Conservation (phyloP, 352 stramenopile species). For the Phytophthora niederhauseri region DNA sequence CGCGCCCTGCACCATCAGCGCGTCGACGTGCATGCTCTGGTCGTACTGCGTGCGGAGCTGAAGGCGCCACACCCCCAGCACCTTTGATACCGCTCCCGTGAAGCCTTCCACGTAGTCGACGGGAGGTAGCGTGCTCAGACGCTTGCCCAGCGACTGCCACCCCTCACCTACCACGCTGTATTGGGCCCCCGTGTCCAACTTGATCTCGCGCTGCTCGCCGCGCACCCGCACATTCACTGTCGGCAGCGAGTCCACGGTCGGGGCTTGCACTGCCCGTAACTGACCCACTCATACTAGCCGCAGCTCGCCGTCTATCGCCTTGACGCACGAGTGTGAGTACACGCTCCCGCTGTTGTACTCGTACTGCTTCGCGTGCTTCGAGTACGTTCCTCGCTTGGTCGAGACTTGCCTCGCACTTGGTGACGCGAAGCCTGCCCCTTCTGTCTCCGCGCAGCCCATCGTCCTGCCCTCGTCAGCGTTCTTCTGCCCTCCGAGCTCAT, state of each 20-base stretch:
- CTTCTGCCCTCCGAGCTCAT: background rate
- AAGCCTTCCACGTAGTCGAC: background rate
- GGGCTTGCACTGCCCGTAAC: background rate
- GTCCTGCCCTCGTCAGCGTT: background rate
- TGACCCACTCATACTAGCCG: background rate
- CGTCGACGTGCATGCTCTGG: background rate
- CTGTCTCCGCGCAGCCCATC: background rate
- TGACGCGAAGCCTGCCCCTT: background rate
- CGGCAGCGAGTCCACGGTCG: background rate
- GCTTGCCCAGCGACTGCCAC: background rate
- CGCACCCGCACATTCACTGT: background rate
- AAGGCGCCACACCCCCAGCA: background rate
- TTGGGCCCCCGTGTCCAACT: background rate
- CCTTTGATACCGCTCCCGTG: background rate
- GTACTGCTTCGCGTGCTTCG: background rate
- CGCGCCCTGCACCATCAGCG: background rate
- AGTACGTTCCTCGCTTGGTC: no score
- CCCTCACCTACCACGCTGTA: background rate
- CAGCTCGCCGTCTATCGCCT: background rate
- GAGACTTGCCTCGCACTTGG: background rate
- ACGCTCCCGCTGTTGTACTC: background rate
- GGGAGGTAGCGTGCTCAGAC: background rate
- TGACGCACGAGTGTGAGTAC: background rate
- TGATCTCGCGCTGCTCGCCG: background rate
- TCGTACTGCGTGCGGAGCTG: background rate